phyloP scores from a whole-genome alignment of 129 eudicot genomes.

The Silybum marianum region DNA sequence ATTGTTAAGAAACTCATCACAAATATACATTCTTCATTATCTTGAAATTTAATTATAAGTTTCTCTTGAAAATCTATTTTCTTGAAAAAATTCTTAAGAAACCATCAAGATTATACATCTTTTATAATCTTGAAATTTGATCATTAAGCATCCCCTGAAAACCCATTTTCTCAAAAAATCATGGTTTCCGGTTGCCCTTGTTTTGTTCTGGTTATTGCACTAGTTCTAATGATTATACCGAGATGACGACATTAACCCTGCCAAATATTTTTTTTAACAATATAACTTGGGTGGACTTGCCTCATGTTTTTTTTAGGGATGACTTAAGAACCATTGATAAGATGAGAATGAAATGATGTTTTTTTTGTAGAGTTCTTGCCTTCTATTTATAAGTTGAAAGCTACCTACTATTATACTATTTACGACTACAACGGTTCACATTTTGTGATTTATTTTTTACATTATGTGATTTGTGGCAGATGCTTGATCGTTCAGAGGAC shows the following conservation, averaged over 20 bases:
- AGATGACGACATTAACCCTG: background rate
- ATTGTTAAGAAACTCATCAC: too few species aligned
- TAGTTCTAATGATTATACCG: background rate
- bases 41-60: background rate
- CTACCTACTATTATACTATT: background rate
- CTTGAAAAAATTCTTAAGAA: background rate
- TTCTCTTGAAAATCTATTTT: too few species aligned
- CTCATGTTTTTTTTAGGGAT: background rate
- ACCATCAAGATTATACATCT: background rate
- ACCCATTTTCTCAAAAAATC: background rate
- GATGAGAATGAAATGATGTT: background rate
- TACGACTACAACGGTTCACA: background rate
- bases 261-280: too few species aligned
- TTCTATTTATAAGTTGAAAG: slow-evolving; percentile 1
- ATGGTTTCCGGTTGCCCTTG: background rate
- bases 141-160: background rate
- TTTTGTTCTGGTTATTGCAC: background rate
- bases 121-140: background rate
- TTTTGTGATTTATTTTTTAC: background rate
- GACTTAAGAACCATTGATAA: background rate
- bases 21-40: background rate
- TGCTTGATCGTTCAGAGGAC: slow-evolving; percentile 54
- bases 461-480: slow-evolving; percentile 34
- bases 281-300: background rate
- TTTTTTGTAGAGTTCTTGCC: background rate